Evolutionary conservation across 306 rosid genomes (phyloP).

Genomic region (Mimosa bimucronata): DNA sequence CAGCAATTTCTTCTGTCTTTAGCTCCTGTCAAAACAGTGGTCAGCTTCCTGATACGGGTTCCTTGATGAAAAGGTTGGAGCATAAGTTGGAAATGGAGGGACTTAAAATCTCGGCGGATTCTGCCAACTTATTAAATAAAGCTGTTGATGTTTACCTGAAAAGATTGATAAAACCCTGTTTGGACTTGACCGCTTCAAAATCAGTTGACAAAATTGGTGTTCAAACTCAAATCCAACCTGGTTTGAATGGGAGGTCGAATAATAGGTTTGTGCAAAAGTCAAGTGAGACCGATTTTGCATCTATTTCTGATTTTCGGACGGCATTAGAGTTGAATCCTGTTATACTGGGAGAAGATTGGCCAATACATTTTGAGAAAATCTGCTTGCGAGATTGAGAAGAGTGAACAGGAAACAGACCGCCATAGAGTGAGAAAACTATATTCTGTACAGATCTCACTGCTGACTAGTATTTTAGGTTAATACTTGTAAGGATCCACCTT

Average conservation of each 20-base stretch:
- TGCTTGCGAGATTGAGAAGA: slow-evolving; percentile 47
- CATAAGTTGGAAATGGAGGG: slow-evolving; percentile 61
- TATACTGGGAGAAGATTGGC: slow-evolving; percentile 69
- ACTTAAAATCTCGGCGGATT: slow-evolving; percentile 53
- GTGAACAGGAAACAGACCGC: slow-evolving; percentile 37
- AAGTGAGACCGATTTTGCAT: slow-evolving; percentile 41
- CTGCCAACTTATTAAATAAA: slow-evolving; percentile 51
- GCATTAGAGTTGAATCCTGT: slow-evolving; percentile 65
- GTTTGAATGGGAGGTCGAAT: slow-evolving; percentile 38
- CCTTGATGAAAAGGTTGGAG: slow-evolving; percentile 57
- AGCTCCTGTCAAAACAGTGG: slow-evolving; percentile 53
- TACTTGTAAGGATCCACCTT: slow-evolving; percentile 36
- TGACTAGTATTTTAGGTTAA: slow-evolving; percentile 28
- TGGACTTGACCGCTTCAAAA: slow-evolving; percentile 57
- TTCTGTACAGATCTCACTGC: slow-evolving; percentile 47
- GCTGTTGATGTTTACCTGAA: slow-evolving; percentile 70
- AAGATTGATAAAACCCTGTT: slow-evolving; percentile 71
- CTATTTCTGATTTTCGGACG: slow-evolving; percentile 57
- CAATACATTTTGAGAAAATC: slow-evolving; percentile 57
- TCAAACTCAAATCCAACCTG: slow-evolving; percentile 39
- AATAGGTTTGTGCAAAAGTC: slow-evolving; percentile 44
- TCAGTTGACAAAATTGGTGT: slow-evolving; percentile 31
- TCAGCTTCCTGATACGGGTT: slow-evolving; percentile 57
- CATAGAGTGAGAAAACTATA: slow-evolving; percentile 25
- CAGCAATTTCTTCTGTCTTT: slow-evolving; percentile 20